Base-by-base conservation (phyloP, 176 grass and related monocot species). In the Zoysia pacifica region DNA sequence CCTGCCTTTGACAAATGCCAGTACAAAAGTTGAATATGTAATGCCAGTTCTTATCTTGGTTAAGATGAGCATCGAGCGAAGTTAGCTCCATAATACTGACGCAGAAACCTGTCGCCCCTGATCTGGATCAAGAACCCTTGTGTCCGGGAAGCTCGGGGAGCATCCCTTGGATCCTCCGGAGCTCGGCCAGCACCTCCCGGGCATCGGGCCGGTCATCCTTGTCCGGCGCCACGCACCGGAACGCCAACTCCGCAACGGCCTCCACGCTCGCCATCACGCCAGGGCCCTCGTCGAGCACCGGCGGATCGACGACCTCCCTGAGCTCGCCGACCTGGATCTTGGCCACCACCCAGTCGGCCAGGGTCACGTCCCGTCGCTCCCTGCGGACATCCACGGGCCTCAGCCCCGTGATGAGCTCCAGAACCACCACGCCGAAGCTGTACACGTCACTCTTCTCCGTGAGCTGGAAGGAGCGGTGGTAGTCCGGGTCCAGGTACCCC, bases 391-490 rank as follows among this genome's bases (percentile, higher is more conserved):
- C 96, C 43, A 99, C 90, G 20, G 96, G 90, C 28, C 89, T 71
- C 11, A 99, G 83, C 53, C 93, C 97, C 11, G 88, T 99, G 77
- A 99, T 86, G 42, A 99, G 84, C 82, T 99, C 97, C 65, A 99
- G 78, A 67, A 99, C 80, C 76, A 99, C 90, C n/a, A 99, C 97
- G 45, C 97, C 93, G 43, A 99, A 93, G 89, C 97, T 99, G 83
- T 99, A 99, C 52, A 99, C 88, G 65, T 99, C 93, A 72, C 93
- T 99, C 86, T 95, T 99, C 79, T 99, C 97, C 11, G 92, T 95
- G 82, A 99, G 88, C 78, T 91, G 90, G 87, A 99, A 99, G 12
- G 92, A 93, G 35, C 88, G 92, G 75, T 93, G 88, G 63, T 99
- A 99, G 77, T 99, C 90, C 49, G 93, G 96, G 68, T 99, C 96